phyloP scores from a whole-genome alignment of 345 rosid species.

The Dovyalis caffra region DNA sequence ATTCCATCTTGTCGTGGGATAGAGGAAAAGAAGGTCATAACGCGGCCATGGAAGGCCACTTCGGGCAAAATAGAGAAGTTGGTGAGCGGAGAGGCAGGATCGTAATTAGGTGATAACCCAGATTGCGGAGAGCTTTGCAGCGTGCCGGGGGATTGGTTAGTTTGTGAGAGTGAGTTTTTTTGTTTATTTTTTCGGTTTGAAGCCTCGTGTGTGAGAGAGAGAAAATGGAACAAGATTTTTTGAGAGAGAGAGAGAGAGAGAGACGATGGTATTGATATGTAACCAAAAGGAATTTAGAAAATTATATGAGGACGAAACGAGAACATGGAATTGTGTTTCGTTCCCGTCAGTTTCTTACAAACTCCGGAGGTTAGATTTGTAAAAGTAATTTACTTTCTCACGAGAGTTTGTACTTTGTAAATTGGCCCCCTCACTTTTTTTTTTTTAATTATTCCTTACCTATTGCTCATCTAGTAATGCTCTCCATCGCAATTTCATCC shows the following conservation, averaged over 20 bases:
- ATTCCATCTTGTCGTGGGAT: not conserved
- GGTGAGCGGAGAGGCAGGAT: constrained; percentile 29
- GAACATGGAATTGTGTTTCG: not conserved
- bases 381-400: not conserved
- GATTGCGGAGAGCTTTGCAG: constrained; percentile 5
- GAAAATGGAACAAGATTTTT: constrained; percentile 13
- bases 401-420: no score
- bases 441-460: no score
- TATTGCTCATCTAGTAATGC: no score
- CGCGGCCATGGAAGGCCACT: constrained; percentile 28
- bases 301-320: constrained; percentile 12
- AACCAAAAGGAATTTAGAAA: constrained; percentile 10
- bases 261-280: not conserved
- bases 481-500: no score
- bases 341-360: not conserved
- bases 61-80: not conserved
- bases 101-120: constrained; percentile 26
- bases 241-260: constrained; percentile 14
- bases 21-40: constrained; percentile 8
- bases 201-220: constrained; percentile 2
- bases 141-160: constrained; percentile 7
- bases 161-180: constrained; percentile 10
- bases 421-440: no score
- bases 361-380: no score
- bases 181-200: constrained; percentile 4